These are phyloP conservation scores for Dothideomycetes sp. DNA, from an alignment of 2,329 filamentous ascomycete genomes.

Conservation along the genomic window DNA sequence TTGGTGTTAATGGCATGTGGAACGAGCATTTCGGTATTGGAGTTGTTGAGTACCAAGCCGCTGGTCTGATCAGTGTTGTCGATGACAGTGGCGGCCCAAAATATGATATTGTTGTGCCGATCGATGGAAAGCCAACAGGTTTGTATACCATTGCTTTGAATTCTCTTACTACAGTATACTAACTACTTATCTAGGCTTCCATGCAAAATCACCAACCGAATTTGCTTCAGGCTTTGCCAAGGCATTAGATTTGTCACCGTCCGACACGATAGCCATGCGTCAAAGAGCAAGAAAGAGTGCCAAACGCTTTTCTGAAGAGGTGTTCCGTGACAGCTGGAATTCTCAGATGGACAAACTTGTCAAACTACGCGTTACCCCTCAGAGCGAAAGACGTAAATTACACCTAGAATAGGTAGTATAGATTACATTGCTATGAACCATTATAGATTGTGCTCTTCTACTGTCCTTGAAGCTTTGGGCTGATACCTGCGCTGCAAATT, in stretches of 20 bases:
- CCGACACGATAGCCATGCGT: constrained; percentile 65
- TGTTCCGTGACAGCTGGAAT: constrained; percentile 74
- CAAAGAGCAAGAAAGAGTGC: constrained; percentile 67
- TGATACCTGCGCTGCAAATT: not conserved
- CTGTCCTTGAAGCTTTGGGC: not conserved
- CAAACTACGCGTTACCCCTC: not conserved
- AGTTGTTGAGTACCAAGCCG: constrained; percentile 95
- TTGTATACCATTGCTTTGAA: constrained; percentile 20
- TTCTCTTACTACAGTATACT: not conserved
- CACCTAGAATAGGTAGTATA: not conserved
- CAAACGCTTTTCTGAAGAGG: constrained; percentile 76
- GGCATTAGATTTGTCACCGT: constrained; percentile 56
- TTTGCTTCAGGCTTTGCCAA: constrained; percentile 75
- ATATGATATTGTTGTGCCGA: constrained; percentile 76
- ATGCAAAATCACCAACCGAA: constrained; percentile 66
- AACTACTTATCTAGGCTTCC: constrained; percentile 55
- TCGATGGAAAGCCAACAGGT: constrained; percentile 73
- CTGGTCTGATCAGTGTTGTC: constrained; percentile 84
- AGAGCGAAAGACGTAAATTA: constrained; percentile 4
- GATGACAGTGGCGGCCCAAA: constrained; percentile 91
- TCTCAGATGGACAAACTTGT: constrained; percentile 66
- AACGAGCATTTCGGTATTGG: constrained; percentile 99
- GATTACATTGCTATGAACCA: too few species aligned
- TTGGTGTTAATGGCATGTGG: constrained; percentile 98
- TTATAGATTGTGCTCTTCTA: constrained; percentile 1